Evolutionary conservation across 306 rosid genomes (phyloP), one percentile per base, ranked within the genome.

Genomic region (Rosa multiflora): DNA sequence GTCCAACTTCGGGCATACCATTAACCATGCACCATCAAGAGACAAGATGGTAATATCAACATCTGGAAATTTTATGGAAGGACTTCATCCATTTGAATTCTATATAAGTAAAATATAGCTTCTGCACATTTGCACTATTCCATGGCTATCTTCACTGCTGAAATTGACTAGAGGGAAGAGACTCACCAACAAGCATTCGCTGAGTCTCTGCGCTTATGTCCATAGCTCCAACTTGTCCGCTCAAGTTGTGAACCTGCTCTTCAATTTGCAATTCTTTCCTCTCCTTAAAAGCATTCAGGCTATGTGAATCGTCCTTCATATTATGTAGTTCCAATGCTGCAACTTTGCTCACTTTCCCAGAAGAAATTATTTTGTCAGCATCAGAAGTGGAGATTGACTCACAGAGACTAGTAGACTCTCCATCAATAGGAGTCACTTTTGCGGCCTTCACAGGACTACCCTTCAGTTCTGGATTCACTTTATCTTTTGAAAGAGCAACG

Each of bases 161-260:
- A 72, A 66, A 49, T 67, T 85, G 76, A 83, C 70, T 62, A 48
- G 81, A 68, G 53, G 82, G 78, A 55, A 82, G 81, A 78, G 84
- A 70, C 80, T 83, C 74, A 14, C 58, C 75, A 40, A 21, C 67
- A 58, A 74, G 42, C 72, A 74, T 82, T 53, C 76, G 74, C 77
- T 56, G 49, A 15, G 62, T 74, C 89, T 82, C 79, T 10, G 61
- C 51, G 35, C 62, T 68, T 53, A 90, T 79, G 76, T 85, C 85
- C 76, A 89, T 63, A 17, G 79, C 83, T 73, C 61, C 89, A n/a
- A 86, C 82, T 85, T 86, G 83, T 68, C 85, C 72, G 82, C 80
- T 85, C 86, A 90, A 78, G 85, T 76, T 64, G 78, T 84, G 84
- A 82, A 85, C 73, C 77, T 74, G 84, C 82, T 84, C 67, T 75